Evolutionary conservation across 2,329 filamentous ascomycete species (phyloP).

Genomic region (Alternaria tenuissima): DNA sequence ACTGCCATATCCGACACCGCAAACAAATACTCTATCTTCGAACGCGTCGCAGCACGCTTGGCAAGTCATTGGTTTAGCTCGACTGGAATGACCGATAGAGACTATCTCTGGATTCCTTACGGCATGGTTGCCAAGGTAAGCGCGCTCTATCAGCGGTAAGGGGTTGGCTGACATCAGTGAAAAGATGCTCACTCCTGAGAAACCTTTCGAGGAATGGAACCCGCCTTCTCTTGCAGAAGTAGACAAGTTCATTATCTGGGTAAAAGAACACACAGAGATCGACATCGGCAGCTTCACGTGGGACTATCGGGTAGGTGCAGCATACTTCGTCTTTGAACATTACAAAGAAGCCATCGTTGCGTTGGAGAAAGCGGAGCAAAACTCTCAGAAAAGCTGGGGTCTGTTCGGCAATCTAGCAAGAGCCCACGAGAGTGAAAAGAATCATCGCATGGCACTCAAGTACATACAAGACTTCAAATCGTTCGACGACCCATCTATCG

Average conservation of each 20-base stretch:
- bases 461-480: neutral
- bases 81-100: neutral
- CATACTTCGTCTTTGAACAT: neutral
- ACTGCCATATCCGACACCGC: neutral
- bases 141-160: neutral
- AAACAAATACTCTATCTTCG: conserved; percentile 10
- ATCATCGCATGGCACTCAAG: neutral
- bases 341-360: neutral
- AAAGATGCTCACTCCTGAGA: too few species aligned
- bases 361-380: neutral
- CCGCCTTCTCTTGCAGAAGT: neutral
- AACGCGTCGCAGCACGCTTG: conserved; percentile 1
- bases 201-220: neutral
- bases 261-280: neutral
- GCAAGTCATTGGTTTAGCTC: conserved; percentile 8
- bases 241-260: neutral
- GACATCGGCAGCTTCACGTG: neutral
- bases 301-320: neutral
- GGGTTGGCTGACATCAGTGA: neutral
- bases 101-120: conserved; percentile 1
- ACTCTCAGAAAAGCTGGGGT: neutral
- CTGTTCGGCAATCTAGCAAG: neutral
- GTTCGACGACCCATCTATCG: neutral
- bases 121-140: neutral
- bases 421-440: neutral